Conservation (phyloP, 805 yeast genomes). For the Komagataella ulmi region DNA sequence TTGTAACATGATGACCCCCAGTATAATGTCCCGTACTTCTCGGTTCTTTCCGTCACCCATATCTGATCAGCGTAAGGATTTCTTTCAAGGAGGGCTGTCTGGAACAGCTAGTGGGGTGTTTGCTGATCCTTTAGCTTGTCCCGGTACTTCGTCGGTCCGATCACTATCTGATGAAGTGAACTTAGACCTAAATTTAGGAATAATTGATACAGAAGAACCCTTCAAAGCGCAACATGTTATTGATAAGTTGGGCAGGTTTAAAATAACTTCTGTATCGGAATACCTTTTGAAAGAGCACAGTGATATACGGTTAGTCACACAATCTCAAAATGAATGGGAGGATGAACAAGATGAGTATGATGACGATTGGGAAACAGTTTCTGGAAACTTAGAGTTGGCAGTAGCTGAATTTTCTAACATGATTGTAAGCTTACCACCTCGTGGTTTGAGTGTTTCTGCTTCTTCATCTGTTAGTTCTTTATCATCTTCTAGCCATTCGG, state of each 20-base stretch:
- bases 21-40: slow-evolving; percentile 12
- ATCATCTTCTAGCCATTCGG: background rate
- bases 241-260: background rate
- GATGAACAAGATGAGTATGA: background rate
- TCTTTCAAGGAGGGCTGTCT: slow-evolving; percentile 2
- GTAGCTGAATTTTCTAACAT: background rate
- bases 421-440: background rate
- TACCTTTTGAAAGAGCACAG: background rate
- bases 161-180: background rate
- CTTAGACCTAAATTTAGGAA: background rate
- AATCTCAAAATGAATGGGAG: background rate
- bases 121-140: background rate
- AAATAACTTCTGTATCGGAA: background rate
- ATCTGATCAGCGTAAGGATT: slow-evolving; percentile 8
- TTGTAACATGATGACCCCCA: background rate
- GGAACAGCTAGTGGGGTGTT: background rate
- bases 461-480: background rate
- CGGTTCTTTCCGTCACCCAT: slow-evolving; percentile 22
- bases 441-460: background rate
- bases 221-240: background rate
- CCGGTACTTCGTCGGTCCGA: background rate
- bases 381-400: background rate
- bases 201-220: background rate
- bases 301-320: background rate
- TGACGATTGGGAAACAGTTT: background rate